A percentile compares a stretch with the other conserved stretches of the same genome.
Conservation (phyloP, 768 basidiomycete species). For the Solioccasus polychromus region DNA sequence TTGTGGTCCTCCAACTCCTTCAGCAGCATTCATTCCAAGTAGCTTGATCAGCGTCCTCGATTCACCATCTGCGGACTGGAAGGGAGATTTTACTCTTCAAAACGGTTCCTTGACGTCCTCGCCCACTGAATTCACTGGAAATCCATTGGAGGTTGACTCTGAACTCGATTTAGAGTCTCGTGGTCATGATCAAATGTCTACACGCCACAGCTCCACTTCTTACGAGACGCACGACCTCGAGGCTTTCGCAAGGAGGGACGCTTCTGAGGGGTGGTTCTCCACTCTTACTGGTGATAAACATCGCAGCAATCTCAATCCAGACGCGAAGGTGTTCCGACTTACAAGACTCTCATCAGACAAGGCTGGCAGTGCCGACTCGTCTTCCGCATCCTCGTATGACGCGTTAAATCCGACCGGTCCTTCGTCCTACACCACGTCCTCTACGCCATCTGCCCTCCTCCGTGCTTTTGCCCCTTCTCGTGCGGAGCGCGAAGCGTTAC, state of each 20-base stretch:
- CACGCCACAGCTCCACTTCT: slow-evolving; percentile 29
- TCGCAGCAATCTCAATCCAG: slow-evolving; percentile 76
- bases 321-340: slow-evolving; percentile 79
- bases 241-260: slow-evolving; percentile 15
- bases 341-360: slow-evolving; percentile 25
- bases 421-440: slow-evolving; percentile 34
- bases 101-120: slow-evolving; percentile 35
- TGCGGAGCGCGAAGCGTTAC: slow-evolving; percentile 81
- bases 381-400: slow-evolving; percentile 39
- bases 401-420: slow-evolving; percentile 63
- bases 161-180: slow-evolving; percentile 38
- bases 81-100: slow-evolving; percentile 20
- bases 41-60: slow-evolving; percentile 45
- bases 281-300: slow-evolving; percentile 43
- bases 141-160: slow-evolving; percentile 25
- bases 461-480: slow-evolving; percentile 88
- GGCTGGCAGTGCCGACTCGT: slow-evolving; percentile 9
- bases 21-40: slow-evolving; percentile 53
- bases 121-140: slow-evolving; percentile 39
- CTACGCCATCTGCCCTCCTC: slow-evolving; percentile 50
- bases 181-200: slow-evolving; percentile 20
- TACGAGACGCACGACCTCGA: slow-evolving; percentile 32
- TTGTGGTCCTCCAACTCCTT: slow-evolving; percentile 37
- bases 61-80: slow-evolving; percentile 59
- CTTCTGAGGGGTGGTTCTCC: slow-evolving; percentile 49